Evolutionary conservation across 208 protist genomes (phyloP).

Genomic region (Leishmania lainsoni): DNA sequence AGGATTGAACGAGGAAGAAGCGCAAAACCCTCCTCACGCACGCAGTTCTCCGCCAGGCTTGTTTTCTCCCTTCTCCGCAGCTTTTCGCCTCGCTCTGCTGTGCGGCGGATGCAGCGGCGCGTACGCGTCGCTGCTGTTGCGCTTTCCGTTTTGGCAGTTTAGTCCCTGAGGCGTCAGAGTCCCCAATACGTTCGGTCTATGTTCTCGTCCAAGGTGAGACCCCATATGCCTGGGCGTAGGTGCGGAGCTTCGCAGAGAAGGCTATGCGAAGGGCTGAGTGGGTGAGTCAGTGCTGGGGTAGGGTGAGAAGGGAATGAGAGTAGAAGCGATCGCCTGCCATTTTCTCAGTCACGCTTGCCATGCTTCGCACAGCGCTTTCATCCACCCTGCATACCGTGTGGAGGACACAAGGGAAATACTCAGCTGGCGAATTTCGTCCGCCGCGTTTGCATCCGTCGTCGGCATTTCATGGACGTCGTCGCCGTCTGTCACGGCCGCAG

Average conservation of each 20-base stretch:
- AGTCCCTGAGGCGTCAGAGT: neutral
- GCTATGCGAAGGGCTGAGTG: neutral
- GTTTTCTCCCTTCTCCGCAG: neutral
- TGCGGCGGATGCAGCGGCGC: no score
- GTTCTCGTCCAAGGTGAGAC: neutral
- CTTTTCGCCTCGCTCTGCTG: neutral
- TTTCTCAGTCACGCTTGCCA: slow-evolving; percentile 2
- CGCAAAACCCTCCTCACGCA: neutral
- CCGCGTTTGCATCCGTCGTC: neutral
- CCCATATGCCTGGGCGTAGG: neutral
- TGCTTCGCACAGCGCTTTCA: slow-evolving; percentile 7
- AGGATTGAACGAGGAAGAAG: neutral
- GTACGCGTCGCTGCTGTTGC: no score
- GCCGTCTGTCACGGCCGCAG: neutral
- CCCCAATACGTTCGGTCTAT: neutral
- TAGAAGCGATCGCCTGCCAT: neutral
- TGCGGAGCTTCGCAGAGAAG: neutral
- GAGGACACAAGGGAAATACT: slow-evolving; percentile 12
- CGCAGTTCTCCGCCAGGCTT: neutral
- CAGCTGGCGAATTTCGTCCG: neutral
- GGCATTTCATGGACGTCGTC: neutral
- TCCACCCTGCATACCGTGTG: slow-evolving; percentile 21
- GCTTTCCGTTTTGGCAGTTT: neutral
- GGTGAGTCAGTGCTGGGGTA: neutral
- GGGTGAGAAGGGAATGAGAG: neutral